phyloP scores from a whole-genome alignment of 768 basidiomycete genomes.

The Serendipita sp. region DNA sequence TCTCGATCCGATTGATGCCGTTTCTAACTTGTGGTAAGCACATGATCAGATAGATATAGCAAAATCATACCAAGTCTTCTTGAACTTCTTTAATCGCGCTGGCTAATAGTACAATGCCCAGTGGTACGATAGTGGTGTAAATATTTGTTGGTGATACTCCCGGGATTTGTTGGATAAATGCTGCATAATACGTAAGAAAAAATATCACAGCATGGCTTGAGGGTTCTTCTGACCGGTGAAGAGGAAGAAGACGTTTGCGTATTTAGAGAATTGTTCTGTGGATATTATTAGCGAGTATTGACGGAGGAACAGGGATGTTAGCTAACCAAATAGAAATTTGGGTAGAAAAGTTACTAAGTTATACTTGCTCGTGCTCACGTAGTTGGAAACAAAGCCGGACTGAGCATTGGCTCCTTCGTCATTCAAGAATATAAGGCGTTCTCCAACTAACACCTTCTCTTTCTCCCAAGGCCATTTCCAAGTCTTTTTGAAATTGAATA shows the following conservation, averaged over 20 bases:
- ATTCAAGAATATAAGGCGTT: conserved; percentile 72
- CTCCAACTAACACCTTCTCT: conserved; percentile 45
- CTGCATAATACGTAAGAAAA: conserved; percentile 18
- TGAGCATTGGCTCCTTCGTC: conserved; percentile 44
- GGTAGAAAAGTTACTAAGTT: conserved; percentile 74
- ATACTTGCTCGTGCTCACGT: conserved; percentile 90
- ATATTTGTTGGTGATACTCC: conserved; percentile 90
- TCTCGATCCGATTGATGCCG: conserved; percentile 90
- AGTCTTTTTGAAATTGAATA: conserved; percentile 18
- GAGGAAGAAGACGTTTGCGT: conserved; percentile 95
- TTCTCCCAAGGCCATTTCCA: conserved; percentile 83
- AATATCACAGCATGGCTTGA: neutral
- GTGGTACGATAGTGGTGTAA: conserved; percentile 89
- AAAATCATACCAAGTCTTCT: conserved; percentile 59
- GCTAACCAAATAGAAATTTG: conserved; percentile 79
- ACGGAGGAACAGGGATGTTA: neutral
- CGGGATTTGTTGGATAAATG: conserved; percentile 93
- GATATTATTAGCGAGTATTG: neutral
- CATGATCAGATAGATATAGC: neutral
- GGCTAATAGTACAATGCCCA: conserved; percentile 74
- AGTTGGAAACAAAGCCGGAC: conserved; percentile 59
- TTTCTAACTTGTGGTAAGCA: conserved; percentile 32
- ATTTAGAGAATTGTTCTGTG: conserved; percentile 94
- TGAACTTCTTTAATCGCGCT: conserved; percentile 92
- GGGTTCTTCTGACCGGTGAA: conserved; percentile 42